Conservation (phyloP, 352 stramenopile species). For the Saprolegnia parasitica region DNA sequence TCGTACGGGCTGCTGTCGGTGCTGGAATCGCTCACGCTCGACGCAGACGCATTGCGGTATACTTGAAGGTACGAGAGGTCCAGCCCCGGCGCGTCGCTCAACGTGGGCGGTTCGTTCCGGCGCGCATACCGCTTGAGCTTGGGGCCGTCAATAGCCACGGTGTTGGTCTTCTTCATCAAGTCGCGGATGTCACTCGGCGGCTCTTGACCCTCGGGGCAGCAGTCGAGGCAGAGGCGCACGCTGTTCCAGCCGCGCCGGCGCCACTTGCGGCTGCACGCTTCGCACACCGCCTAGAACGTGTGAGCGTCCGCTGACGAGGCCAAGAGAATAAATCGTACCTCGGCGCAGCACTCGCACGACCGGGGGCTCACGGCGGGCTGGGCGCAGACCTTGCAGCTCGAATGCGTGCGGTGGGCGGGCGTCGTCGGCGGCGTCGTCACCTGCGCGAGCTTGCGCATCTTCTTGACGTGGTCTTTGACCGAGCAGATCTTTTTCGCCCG, state of each 20-base stretch:
- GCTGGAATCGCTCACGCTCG: not conserved
- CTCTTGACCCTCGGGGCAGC: not conserved
- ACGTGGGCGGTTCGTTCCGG: not conserved
- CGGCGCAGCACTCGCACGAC: not conserved
- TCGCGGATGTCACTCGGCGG: not conserved
- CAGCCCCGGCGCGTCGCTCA: not conserved
- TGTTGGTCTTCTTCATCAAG: not conserved
- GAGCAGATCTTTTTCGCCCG: not conserved
- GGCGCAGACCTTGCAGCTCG: not conserved
- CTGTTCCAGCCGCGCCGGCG: conserved; percentile 4
- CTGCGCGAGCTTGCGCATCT: not conserved
- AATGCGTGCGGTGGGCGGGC: not conserved
- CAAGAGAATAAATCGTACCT: not conserved
- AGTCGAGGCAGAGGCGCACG: not conserved
- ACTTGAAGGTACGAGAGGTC: conserved; percentile 7
- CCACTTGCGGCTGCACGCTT: not conserved
- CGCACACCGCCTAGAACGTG: conserved; percentile 5
- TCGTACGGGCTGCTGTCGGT: not conserved
- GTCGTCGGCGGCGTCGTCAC: not conserved
- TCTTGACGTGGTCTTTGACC: not conserved
- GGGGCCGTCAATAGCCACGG: not conserved
- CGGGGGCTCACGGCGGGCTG: not conserved
- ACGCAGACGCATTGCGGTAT: not conserved
- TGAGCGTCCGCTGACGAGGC: too few species aligned
- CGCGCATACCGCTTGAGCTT: not conserved